Base-by-base conservation (phyloP, 306 rosid genomes). In the Psophocarpus tetragonolobus region DNA sequence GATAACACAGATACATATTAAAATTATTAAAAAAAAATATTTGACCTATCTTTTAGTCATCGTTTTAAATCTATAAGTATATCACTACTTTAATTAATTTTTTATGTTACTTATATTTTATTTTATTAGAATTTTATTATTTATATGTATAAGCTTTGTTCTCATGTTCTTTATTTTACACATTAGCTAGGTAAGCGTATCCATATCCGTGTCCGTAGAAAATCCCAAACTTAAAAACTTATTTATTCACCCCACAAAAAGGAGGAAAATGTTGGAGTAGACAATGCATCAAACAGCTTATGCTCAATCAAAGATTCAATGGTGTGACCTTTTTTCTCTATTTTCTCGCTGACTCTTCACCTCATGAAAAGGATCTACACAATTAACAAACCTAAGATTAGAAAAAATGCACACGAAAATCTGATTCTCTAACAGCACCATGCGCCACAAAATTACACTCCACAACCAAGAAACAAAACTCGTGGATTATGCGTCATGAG, bases 331-430 rank as follows among this genome's bases (percentile, higher is more conserved):
- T 96, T 81, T 93, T 93, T 88, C 88, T 93, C 97, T 93, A n/a
- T n/a, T 93, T 72, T 91, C 97, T 60, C 97, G 88, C 73, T 93
- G 91, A 94, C 97, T 93, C 94, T 91, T 93, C 91, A 93, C 97
- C 87, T 93, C 97, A 32, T 91, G 97, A 87, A 93, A 93, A 87
- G 96, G 90, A 91, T 93, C 97, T 93, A 76, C 97, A 85, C 60
- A 84, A 75, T 57, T 44, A 27, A 74, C 36, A 44, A 83, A 71
- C 72, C 32, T 63, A 51, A 61, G 15, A 85, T 87, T 36, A 89
- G 89, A 80, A 27, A 26, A 64, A 14, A n/a, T n/a, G n/a, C 17
- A 32, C n/a, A 76, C 24, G 39, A 15, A 12, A 12, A 18, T 71
- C 35, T 9, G 27, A 48, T 36, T 53, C 48, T 58, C 27, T 41